Percentiles rank a stretch among this genome's conserved stretches.
phyloP scores from a whole-genome alignment of 371 early-diverging fungal genomes.

The Phascolomyces articulosus region DNA sequence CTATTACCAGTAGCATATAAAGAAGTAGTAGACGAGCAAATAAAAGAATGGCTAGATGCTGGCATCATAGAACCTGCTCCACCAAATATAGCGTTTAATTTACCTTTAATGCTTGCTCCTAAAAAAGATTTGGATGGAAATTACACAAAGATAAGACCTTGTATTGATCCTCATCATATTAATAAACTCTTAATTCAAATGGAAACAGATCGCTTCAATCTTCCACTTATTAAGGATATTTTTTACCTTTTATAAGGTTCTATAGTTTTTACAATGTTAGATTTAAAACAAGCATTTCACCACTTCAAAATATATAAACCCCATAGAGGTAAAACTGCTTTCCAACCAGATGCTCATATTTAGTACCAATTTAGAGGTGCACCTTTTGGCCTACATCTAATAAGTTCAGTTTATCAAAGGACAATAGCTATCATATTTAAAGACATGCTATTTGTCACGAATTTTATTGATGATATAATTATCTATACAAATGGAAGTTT shows the following conservation, averaged over 20 bases:
- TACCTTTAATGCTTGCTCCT: conserved; percentile 25
- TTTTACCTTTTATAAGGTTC: conserved; percentile 8
- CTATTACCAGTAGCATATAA: conserved; percentile 4
- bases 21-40: conserved; percentile 1
- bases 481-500: neutral
- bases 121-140: conserved; percentile 23
- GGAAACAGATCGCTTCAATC: conserved; percentile 17
- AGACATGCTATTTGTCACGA: neutral
- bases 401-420: conserved; percentile 26
- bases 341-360: neutral
- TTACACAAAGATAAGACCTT: conserved; percentile 10
- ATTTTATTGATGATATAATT: conserved; percentile 23
- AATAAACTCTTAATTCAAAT: conserved; percentile 16
- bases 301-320: conserved; percentile 23
- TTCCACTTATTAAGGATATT: conserved; percentile 27
- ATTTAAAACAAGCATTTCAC: conserved; percentile 31
- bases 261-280: conserved; percentile 22
- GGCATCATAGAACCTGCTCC: neutral
- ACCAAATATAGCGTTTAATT: conserved; percentile 18
- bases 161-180: conserved; percentile 26
- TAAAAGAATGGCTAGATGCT: conserved; percentile 11
- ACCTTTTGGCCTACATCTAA: conserved; percentile 30
- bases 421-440: conserved; percentile 14
- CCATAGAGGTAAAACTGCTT: conserved; percentile 10
- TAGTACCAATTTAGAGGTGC: conserved; percentile 28